phyloP scores from a whole-genome alignment of 2,329 filamentous ascomycete species.

The Claviceps quebecensis region DNA sequence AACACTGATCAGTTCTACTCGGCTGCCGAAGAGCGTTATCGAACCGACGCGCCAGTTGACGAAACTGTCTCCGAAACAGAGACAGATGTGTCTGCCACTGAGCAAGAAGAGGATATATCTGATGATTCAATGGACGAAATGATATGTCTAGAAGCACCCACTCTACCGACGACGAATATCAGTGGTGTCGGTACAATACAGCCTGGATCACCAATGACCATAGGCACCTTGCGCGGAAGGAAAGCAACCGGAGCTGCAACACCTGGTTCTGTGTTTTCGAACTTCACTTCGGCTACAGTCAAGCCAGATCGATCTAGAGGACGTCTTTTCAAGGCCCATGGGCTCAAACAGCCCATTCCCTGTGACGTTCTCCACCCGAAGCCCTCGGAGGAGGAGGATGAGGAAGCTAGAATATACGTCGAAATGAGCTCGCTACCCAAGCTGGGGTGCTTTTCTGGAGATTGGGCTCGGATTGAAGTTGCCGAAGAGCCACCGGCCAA shows the following conservation, averaged over 20 bases:
- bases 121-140: conserved; percentile 89
- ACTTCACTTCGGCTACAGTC: conserved; percentile 71
- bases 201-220: conserved; percentile 65
- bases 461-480: conserved; percentile 81
- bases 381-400: conserved; percentile 63
- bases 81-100: conserved; percentile 46
- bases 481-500: conserved; percentile 58
- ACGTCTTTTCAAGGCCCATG: conserved; percentile 73
- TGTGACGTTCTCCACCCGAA: conserved; percentile 74
- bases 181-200: conserved; percentile 70
- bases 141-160: conserved; percentile 74
- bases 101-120: conserved; percentile 62
- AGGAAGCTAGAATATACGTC: conserved; percentile 80
- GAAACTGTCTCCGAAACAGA: conserved; percentile 48
- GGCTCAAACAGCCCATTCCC: conserved; percentile 56
- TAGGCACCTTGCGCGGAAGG: conserved; percentile 43
- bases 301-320: conserved; percentile 58
- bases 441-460: conserved; percentile 91
- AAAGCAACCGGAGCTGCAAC: conserved; percentile 61
- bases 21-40: conserved; percentile 66
- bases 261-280: conserved; percentile 80
- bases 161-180: conserved; percentile 60
- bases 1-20: conserved; percentile 88
- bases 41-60: conserved; percentile 43
- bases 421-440: conserved; percentile 75